Base-by-base conservation (phyloP, 2,329 filamentous ascomycete genomes). In the Fusarium euwallaceae region DNA sequence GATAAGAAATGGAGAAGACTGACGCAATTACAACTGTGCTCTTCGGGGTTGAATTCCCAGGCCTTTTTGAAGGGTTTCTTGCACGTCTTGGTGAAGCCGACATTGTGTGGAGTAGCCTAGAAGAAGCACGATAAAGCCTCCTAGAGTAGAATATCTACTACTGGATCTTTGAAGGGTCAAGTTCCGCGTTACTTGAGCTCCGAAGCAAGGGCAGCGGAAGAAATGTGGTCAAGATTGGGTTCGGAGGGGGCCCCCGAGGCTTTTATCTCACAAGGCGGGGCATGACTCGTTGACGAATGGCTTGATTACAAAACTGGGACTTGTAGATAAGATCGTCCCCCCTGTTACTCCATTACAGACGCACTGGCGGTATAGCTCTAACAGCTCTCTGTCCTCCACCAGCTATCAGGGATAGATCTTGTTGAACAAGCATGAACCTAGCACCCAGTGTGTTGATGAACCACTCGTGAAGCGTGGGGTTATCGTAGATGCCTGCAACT, bases 401-500 rank as follows among this genome's bases (percentile, higher is more conserved):
- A 14, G 71, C 69, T 59, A 73, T 67, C 36, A 73, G 24, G 2
- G 65, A 62, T 34, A 72, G 20, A 32, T 75, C 72, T 43, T 73
- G 72, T 14, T 73, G 67, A 8, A 64, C 67, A 2, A 75, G 48
- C 55, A 75, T 32, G 32, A 71, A 75, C 36, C 72, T 59, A 7
- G 61, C 72, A 3, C 63, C 68, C 22, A 75, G 24, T 1, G 60
- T 64, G 29, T 69, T 69, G 32, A 75, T 69, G 24, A 69, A 60
- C 70, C 72, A 73, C 17, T 71, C 66, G 16, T 73, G 70, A 16
- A 73, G 66, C 8, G 67, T 12, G 1, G 48, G 41, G 6, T 69
- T 45, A n/a, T 71, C 58, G 24, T 75, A 75, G 9, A 75, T 56
- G 2, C 73, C 73, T 2, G 73, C 73, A 12, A 75, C 58, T 7